phyloP scores from a whole-genome alignment of 2,329 filamentous ascomycete genomes.

The Aspergillus pseudoglaucus region DNA sequence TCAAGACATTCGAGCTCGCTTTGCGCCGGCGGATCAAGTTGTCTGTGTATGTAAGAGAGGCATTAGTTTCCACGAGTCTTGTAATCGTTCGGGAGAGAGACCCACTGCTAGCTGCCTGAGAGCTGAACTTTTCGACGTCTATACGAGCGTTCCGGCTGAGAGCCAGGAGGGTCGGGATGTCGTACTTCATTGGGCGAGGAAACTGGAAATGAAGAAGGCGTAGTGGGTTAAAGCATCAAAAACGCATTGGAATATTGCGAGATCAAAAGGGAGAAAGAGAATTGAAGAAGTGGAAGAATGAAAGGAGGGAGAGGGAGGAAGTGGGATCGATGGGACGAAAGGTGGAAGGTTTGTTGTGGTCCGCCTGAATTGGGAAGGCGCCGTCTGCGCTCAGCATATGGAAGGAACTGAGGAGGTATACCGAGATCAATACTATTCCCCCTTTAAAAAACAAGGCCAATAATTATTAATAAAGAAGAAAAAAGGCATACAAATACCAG shows the following conservation, averaged over 20 bases:
- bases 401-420: background rate
- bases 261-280: background rate
- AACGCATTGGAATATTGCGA: background rate
- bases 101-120: constrained; percentile 27
- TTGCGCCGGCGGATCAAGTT: constrained; percentile 18
- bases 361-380: background rate
- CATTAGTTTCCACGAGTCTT: background rate
- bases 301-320: background rate
- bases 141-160: constrained; percentile 23
- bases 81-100: constrained; percentile 1
- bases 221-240: constrained; percentile 1
- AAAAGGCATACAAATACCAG: background rate
- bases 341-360: background rate
- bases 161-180: constrained; percentile 31
- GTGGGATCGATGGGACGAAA: background rate
- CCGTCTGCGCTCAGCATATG: background rate
- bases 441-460: too few relatives aligned
- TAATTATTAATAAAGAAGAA: too few relatives aligned
- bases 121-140: constrained; percentile 19
- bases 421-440: too few relatives aligned
- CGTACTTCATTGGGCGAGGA: constrained; percentile 27
- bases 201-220: background rate
- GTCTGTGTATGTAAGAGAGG: constrained; percentile 9
- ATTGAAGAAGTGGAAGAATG: constrained; percentile 7
- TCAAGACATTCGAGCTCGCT: constrained; percentile 14